Conservation (phyloP, 306 rosid species). For the barrel medic (Medicago truncatula) region DNA sequence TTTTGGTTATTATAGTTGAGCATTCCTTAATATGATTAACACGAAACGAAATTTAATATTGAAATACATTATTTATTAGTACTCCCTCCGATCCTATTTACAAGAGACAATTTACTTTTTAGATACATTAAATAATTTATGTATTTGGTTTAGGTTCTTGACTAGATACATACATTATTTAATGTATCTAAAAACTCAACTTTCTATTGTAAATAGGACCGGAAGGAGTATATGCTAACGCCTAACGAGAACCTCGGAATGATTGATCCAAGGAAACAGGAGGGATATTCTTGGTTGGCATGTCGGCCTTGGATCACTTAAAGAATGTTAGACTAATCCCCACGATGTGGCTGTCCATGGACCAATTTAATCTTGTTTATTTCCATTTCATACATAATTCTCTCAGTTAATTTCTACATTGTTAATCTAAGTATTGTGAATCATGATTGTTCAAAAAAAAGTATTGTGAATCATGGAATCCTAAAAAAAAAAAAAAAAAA, state of each 20-base stretch:
- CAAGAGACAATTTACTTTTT: no score
- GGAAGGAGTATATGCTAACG: no score
- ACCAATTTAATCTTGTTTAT: constrained; percentile 39
- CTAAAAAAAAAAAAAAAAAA: no score
- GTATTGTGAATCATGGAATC: no score
- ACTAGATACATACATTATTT: no score
- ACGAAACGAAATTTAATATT: background rate
- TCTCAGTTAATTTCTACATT: constrained; percentile 20
- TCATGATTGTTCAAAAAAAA: no score
- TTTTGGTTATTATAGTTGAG: no score
- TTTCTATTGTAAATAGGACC: no score
- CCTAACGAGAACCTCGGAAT: background rate
- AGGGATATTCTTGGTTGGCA: constrained; percentile 47
- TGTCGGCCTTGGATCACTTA: constrained; percentile 45
- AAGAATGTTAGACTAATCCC: constrained; percentile 49
- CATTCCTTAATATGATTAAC: background rate
- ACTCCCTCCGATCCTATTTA: no score
- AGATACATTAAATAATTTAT: no score
- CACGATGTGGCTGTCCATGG: constrained; percentile 65
- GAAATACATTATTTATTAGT: background rate
- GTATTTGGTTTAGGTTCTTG: no score
- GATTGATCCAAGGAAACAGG: constrained; percentile 38
- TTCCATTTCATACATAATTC: constrained; percentile 37
- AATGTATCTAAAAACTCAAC: no score
- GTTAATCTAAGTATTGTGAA: constrained; percentile 33